These are phyloP conservation scores for Prosopis cineraria DNA, from an alignment of 306 rosid genomes.

Conservation along the genomic window DNA sequence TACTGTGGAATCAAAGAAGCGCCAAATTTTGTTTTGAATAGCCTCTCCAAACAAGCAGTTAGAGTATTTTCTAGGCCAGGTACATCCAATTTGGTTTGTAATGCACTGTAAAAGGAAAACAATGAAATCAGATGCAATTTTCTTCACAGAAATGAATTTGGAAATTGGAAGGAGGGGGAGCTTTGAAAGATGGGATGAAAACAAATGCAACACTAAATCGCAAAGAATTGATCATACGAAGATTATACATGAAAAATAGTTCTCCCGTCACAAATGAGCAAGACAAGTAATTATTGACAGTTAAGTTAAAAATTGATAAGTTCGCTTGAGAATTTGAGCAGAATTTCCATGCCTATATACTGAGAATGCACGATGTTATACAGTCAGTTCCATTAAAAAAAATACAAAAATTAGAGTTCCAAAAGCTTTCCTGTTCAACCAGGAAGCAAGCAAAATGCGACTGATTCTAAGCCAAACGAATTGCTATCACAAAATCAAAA, in stretches of 20 bases:
- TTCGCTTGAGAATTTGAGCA: background rate
- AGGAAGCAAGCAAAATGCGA: background rate
- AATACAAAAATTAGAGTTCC: background rate
- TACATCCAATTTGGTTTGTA: conserved; percentile 71
- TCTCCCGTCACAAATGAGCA: background rate
- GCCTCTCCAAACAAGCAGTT: conserved; percentile 73
- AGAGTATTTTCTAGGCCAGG: conserved; percentile 68
- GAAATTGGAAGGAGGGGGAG: background rate
- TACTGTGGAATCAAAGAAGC: conserved; percentile 81
- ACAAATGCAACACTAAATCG: conserved; percentile 5
- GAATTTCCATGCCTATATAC: background rate
- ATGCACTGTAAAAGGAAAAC: conserved; percentile 57
- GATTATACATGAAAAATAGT: conserved; percentile 7
- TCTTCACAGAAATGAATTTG: background rate
- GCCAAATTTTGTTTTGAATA: conserved; percentile 82
- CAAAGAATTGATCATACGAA: background rate
- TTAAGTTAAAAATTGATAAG: background rate
- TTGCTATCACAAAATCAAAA: conserved; percentile 3
- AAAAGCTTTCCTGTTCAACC: background rate
- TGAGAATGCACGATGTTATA: conserved; percentile 21
- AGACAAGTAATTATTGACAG: background rate
- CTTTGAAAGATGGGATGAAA: background rate
- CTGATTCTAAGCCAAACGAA: background rate
- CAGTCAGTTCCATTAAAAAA: background rate
- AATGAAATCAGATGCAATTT: conserved; percentile 23